Conservation (phyloP, 768 basidiomycete species). For the Filobasidium wieringae region DNA sequence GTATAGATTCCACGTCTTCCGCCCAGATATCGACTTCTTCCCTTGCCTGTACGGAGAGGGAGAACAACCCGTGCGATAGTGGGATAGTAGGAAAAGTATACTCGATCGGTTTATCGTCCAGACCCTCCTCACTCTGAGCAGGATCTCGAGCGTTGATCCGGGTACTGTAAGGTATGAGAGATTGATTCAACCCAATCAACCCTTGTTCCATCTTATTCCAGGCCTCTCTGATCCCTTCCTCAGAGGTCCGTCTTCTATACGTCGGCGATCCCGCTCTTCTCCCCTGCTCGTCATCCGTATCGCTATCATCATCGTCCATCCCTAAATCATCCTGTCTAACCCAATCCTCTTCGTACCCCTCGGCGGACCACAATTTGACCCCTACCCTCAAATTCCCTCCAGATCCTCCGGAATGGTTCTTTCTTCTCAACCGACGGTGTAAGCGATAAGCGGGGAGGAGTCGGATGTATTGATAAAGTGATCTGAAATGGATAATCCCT, state of each 20-base stretch:
- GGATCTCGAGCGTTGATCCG: not conserved
- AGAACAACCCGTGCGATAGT: slow-evolving; percentile 25
- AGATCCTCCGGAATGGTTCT: slow-evolving; percentile 16
- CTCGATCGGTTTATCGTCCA: slow-evolving; percentile 8
- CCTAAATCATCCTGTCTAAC: not conserved
- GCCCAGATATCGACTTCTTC: slow-evolving; percentile 32
- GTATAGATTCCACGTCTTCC: slow-evolving; percentile 31
- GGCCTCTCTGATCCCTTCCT: slow-evolving; percentile 16
- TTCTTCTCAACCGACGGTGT: slow-evolving; percentile 20
- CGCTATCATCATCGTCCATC: not conserved
- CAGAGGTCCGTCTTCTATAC: slow-evolving; percentile 17
- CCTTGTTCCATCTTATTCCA: slow-evolving; percentile 36
- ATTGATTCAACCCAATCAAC: slow-evolving; percentile 23
- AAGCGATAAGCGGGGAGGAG: slow-evolving; percentile 30
- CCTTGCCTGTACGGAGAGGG: slow-evolving; percentile 22
- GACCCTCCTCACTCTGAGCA: not conserved
- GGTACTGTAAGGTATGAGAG: slow-evolving; percentile 10
- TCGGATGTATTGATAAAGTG: slow-evolving; percentile 26
- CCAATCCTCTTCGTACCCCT: slow-evolving; percentile 13
- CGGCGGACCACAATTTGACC: slow-evolving; percentile 35
- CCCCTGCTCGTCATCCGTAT: not conserved
- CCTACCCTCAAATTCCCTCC: slow-evolving; percentile 26
- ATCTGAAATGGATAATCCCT: slow-evolving; percentile 33
- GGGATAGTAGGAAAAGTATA: slow-evolving; percentile 24
- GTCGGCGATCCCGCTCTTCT: slow-evolving; percentile 11